Evolutionary conservation across 2,329 filamentous ascomycete species (phyloP).

Genomic region (Colletotrichum abscissum): DNA sequence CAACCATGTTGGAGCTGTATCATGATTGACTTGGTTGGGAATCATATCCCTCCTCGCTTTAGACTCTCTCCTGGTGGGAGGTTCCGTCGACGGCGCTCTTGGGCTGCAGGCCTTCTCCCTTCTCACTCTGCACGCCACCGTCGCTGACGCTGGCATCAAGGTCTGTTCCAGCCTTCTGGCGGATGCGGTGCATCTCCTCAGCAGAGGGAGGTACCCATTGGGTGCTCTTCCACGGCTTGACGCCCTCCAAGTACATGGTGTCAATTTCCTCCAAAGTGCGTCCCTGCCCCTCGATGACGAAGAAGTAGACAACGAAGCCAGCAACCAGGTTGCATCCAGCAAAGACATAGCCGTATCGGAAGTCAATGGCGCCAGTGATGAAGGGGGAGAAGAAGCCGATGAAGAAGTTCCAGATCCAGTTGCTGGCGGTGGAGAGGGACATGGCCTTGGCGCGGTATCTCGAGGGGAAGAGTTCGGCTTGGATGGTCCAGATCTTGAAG

Average conservation of each 20-base stretch:
- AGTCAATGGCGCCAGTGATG: constrained; percentile 78
- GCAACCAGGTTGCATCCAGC: constrained; percentile 76
- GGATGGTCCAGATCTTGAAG: constrained; percentile 66
- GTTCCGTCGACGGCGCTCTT: constrained; percentile 4
- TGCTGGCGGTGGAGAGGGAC: constrained; percentile 69
- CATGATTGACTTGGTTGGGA: not conserved
- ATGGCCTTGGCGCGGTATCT: constrained; percentile 71
- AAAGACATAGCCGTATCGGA: constrained; percentile 81
- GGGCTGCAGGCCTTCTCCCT: not conserved
- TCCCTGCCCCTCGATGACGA: constrained; percentile 79
- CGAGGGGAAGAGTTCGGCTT: constrained; percentile 73
- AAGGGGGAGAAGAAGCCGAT: constrained; percentile 84
- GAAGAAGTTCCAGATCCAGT: constrained; percentile 81
- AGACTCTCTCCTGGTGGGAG: constrained; percentile 29
- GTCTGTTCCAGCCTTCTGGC: constrained; percentile 54
- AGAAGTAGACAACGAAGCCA: constrained; percentile 78
- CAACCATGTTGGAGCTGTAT: not conserved
- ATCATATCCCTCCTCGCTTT: fast-evolving
- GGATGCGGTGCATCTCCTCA: constrained; percentile 55
- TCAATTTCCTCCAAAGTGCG: constrained; percentile 84
- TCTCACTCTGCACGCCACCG: constrained; percentile 15
- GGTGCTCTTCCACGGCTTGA: constrained; percentile 71
- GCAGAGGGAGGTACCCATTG: constrained; percentile 61
- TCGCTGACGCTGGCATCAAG: constrained; percentile 41
- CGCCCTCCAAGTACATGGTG: constrained; percentile 76